phyloP scores from a whole-genome alignment of 805 yeast genomes.

The Spathaspora passalidarum region DNA sequence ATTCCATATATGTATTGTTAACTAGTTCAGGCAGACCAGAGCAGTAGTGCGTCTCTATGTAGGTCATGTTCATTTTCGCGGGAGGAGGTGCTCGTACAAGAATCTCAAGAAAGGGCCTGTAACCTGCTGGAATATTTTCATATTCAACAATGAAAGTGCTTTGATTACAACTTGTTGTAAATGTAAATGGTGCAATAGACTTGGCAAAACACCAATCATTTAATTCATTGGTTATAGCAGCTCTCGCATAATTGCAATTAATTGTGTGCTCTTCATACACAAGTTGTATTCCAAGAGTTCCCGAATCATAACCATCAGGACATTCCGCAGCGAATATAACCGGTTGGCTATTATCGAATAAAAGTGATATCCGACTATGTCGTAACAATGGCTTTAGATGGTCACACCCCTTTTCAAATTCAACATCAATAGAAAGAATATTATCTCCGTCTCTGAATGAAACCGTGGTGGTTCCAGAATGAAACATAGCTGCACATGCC shows the following conservation, averaged over 20 bases:
- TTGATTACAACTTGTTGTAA: constrained; percentile 12
- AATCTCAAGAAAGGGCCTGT: constrained; percentile 19
- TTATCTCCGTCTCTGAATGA: constrained; percentile 17
- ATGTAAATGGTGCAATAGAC: constrained; percentile 9
- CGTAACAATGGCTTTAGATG: constrained; percentile 5
- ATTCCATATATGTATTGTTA: constrained; percentile 11
- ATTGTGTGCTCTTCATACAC: constrained; percentile 3
- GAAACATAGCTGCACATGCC: constrained; percentile 14
- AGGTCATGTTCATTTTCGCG: not conserved
- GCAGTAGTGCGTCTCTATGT: constrained; percentile 4
- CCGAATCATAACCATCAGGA: constrained; percentile 19
- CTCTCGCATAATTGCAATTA: constrained; percentile 15
- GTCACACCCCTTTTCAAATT: constrained; percentile 7
- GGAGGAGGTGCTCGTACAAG: constrained; percentile 9
- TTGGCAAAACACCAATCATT: constrained; percentile 23
- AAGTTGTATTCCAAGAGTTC: constrained; percentile 14
- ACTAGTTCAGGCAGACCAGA: constrained; percentile 4
- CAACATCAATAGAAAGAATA: constrained; percentile 9
- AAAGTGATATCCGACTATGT: constrained; percentile 11
- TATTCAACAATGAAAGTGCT: constrained; percentile 10
- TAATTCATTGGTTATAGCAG: constrained; percentile 16
- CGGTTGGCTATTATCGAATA: constrained; percentile 10
- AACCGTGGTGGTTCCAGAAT: constrained; percentile 18
- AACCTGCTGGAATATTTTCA: constrained; percentile 26
- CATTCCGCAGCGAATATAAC: constrained; percentile 14